Base-by-base conservation (phyloP, 192 early-diverging fungal species). In the Dimargaris verticillata region DNA sequence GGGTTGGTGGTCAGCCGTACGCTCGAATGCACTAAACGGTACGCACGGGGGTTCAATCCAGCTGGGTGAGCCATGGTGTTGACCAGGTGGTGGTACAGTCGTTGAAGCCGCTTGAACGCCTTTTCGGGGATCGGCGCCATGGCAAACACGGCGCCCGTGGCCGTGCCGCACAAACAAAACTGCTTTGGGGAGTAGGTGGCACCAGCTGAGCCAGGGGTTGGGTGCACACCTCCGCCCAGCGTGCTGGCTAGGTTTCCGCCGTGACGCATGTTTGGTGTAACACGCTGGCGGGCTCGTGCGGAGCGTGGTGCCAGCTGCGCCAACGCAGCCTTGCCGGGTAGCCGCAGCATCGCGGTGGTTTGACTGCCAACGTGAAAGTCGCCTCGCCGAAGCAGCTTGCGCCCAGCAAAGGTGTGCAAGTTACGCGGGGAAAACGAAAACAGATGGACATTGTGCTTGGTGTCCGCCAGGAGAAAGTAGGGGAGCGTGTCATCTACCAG, bases 21-120 rank as follows among this genome's bases (percentile, higher is more conserved):
- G 53, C 84, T 82, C 54, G 81, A 41, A 60, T 77, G 69, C 53
- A 74, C 62, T 10, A 64, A 60, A 72, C 93, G 78, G 66, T 78
- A 97, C 22, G 88, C 91, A 44, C 93, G 75, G 10, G 96, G 94
- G 62, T 99, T 97, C 57, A 99, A 68, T 4, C 92, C 94, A 17
- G 89, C 91, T 28, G 80, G 65, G 53, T 91, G 92, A 64, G 85
- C 83, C 5, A 92, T 52, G 44, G 80, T 80, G 48, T 84, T 87
- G 3, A 91, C 86, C 69, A 99, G 75, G 38, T 88, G 85, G n/a
- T 83, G 75, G 62, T 88, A 88, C 18, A 99, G 68, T 1, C 83
- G 80, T 41, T 84, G 82, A 28, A 96, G 67, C 22, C 96, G 82
- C 72, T 95, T 96, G 69, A 87, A 97, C 26, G 87, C 79, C 68